Evolutionary conservation across 2,329 filamentous ascomycete species (phyloP).

Genomic region (Xylogone sp.): DNA sequence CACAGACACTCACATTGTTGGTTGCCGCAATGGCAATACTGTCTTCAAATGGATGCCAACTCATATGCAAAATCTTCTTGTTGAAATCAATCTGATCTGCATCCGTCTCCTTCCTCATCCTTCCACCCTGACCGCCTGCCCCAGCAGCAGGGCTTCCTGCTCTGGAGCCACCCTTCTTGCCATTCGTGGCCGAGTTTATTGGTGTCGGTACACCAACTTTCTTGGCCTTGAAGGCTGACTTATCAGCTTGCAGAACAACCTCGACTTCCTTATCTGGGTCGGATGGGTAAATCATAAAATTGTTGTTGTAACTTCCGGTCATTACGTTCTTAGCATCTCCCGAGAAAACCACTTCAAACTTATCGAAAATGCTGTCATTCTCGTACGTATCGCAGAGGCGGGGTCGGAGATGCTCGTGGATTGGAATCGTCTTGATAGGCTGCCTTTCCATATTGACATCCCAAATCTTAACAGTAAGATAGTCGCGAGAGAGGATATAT

Average conservation of each 20-base stretch:
- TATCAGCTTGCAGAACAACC: constrained; percentile 95
- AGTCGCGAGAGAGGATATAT: constrained; percentile 96
- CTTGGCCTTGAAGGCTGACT: constrained; percentile 99
- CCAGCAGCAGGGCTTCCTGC: constrained; percentile 81
- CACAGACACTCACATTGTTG: constrained; percentile 83
- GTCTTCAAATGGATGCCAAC: constrained; percentile 99
- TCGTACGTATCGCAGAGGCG: constrained; percentile 97
- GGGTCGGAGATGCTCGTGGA: constrained; percentile 93
- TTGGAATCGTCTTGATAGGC: constrained; percentile 96
- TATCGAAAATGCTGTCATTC: constrained; percentile 99
- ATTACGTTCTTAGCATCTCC: constrained; percentile 98
- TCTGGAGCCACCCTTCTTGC: constrained; percentile 85
- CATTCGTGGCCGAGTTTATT: constrained; percentile 75
- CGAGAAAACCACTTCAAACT: constrained; percentile 98
- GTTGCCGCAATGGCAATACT: constrained; percentile 99
- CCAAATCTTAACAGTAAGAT: constrained; percentile 99
- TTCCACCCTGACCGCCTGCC: constrained; percentile 71
- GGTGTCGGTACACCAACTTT: constrained; percentile 97
- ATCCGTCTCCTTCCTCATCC: constrained; percentile 99
- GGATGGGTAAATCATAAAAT: constrained; percentile 99
- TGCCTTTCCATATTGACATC: constrained; percentile 99
- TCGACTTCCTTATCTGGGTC: constrained; percentile 95
- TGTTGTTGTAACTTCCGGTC: constrained; percentile 99
- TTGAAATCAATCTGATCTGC: constrained; percentile 99
- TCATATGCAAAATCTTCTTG: constrained; percentile 99